phyloP scores from a whole-genome alignment of 805 yeast genomes.

The Myxozyma kluyveri region DNA sequence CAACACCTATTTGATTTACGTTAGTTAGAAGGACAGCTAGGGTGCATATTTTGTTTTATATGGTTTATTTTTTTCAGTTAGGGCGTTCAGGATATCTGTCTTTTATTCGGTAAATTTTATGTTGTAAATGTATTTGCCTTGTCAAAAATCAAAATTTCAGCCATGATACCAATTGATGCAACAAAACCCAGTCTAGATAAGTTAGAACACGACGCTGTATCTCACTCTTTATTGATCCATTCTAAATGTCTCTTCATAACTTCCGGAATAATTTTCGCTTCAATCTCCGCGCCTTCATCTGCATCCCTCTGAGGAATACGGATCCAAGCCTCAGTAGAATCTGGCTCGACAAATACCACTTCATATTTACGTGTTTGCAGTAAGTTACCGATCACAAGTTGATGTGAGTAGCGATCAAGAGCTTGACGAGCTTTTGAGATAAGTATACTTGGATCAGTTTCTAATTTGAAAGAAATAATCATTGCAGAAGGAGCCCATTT shows the following conservation, averaged over 20 bases:
- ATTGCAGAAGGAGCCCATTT: constrained; percentile 94
- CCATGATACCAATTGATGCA: no score
- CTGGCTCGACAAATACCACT: constrained; percentile 75
- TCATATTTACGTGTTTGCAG: constrained; percentile 83
- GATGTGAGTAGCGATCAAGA: constrained; percentile 81
- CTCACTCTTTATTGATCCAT: constrained; percentile 49
- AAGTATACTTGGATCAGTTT: constrained; percentile 73
- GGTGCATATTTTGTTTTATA: not conserved
- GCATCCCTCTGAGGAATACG: constrained; percentile 45
- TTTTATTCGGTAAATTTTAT: no score
- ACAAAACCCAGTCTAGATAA: no score
- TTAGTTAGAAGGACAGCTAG: not conserved
- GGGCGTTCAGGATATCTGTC: not conserved
- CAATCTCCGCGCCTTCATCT: constrained; percentile 58
- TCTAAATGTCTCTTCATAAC: constrained; percentile 60
- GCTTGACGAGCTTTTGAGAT: constrained; percentile 77
- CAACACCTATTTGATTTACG: constrained; percentile 47
- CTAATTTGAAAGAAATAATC: constrained; percentile 92
- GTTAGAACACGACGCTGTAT: not conserved
- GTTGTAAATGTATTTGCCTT: no score
- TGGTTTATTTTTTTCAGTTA: not conserved
- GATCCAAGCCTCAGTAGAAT: constrained; percentile 37
- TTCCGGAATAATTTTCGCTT: constrained; percentile 73
- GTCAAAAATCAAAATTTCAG: no score
- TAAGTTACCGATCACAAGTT: constrained; percentile 89